Conservation (phyloP, 1,284 basidiomycete species). For the Peniophora sp. region DNA sequence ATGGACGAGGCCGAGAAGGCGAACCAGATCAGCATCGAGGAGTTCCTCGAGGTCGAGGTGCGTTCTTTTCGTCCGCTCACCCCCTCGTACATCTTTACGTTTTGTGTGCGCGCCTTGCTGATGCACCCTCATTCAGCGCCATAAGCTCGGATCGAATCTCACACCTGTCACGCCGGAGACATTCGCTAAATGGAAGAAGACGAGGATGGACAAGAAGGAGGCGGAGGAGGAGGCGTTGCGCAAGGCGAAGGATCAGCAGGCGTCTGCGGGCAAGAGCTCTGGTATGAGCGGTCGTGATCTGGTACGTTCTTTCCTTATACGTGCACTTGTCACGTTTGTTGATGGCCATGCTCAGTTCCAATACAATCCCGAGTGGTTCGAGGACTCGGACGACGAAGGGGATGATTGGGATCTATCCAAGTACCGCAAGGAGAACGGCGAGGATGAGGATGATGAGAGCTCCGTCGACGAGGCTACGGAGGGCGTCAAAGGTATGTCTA, state of each 20-base stretch:
- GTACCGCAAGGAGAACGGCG: conserved; percentile 57
- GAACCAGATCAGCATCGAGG: conserved; percentile 88
- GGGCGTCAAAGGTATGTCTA: conserved; percentile 18
- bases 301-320: conserved; percentile 37
- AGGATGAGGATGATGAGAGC: conserved; percentile 40
- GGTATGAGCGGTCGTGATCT: conserved; percentile 97
- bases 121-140: conserved; percentile 48
- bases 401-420: conserved; percentile 68
- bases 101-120: not conserved
- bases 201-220: conserved; percentile 84
- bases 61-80: conserved; percentile 13
- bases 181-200: conserved; percentile 95
- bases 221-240: conserved; percentile 76
- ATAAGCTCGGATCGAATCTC: conserved; percentile 87
- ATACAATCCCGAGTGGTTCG: conserved; percentile 95
- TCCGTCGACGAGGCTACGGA: conserved; percentile 18
- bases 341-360: conserved; percentile 55
- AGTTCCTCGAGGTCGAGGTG: conserved; percentile 96
- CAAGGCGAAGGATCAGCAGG: conserved; percentile 82
- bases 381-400: conserved; percentile 71
- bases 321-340: conserved; percentile 4
- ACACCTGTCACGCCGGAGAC: conserved; percentile 95
- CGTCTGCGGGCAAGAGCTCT: conserved; percentile 82
- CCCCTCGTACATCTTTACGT: not conserved
- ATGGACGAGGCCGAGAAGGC: conserved; percentile 82